Evolutionary conservation across 2,329 filamentous ascomycete genomes (phyloP), one percentile per base, ranked within the genome.

Genomic region (Orbilia ellipsospora): DNA sequence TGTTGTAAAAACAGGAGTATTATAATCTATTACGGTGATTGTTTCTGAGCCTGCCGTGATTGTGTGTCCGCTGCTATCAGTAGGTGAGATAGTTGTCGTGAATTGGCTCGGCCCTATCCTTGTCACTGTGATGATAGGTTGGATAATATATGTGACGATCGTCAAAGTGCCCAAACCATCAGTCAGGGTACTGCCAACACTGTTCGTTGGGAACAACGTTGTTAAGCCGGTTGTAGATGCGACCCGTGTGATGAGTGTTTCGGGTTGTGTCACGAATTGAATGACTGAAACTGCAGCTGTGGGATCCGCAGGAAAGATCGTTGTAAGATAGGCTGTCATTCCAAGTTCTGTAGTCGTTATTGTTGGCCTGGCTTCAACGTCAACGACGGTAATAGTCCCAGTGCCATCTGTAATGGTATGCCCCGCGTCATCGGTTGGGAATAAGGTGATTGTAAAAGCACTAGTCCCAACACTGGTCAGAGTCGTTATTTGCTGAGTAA

Each of bases 351-450:
- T 42, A 42, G 15, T 15, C 7, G 40, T 42, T 7, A 42, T 15
- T 7, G 15, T 7, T 42, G 7, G 7, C 15, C 7, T 15, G 7
- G 7, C 15, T 42, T 7, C 40, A 42, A 7, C 40, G 40, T 7
- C n/a, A 16, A 59, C 18, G 3, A 59, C 36, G 10, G 55, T 42
- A 6, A 44, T 18, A 16, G 55, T n/a, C 6, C 13, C 18, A 23
- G 51, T 4, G 2, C 51, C 15, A 16, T 31, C n/a, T n/a, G n/a
- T n/a, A n/a, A n/a, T n/a, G n/a, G n/a, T n/a, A n/a, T n/a, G n/a
- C n/a, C n/a, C n/a, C 55, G 36, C 55, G 16, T 13, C n/a, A 20
- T 59, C 45, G 23, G 55, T 59, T 2, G 55, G 55, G 12, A 15
- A 59, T 13, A 8, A 4, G 4, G 55, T 59, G 15, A 36, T 44